phyloP scores from a whole-genome alignment of 2,329 filamentous ascomycete genomes.

The Parascedosporium putredinis region DNA sequence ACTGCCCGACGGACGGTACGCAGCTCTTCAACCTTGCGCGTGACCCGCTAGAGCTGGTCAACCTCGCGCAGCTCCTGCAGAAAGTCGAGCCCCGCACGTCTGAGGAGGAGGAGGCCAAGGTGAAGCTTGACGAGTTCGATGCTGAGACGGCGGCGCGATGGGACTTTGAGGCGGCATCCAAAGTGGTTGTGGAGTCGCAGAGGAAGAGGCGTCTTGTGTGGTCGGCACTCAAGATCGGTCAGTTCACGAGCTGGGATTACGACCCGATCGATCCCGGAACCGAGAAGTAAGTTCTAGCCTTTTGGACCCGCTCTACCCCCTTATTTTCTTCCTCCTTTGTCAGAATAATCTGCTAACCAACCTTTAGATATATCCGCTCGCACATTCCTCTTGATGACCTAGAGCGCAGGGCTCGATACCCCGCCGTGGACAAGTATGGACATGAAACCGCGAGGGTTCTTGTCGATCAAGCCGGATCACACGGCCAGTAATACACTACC shows the following conservation, averaged over 20 bases:
- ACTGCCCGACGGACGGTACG: conserved; percentile 70
- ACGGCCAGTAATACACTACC: conserved; percentile 32
- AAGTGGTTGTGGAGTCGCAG: conserved; percentile 66
- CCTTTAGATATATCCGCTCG: conserved; percentile 70
- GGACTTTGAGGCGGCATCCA: conserved; percentile 70
- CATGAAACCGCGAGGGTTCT: conserved; percentile 33
- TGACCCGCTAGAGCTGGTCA: conserved; percentile 69
- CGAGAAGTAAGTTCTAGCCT: conserved; percentile 51
- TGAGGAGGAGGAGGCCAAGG: conserved; percentile 35
- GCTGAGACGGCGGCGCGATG: conserved; percentile 65
- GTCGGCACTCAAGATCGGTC: conserved; percentile 65
- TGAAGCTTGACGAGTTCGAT: conserved; percentile 55
- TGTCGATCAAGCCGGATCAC: conserved; percentile 32
- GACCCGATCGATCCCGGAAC: conserved; percentile 62
- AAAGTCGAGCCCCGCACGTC: conserved; percentile 18
- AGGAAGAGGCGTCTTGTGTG: conserved; percentile 70
- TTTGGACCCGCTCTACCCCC: not conserved
- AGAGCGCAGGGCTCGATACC: conserved; percentile 65
- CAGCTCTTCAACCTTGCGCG: conserved; percentile 71
- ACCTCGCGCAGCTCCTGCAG: conserved; percentile 46
- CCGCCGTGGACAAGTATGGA: conserved; percentile 48
- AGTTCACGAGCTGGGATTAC: conserved; percentile 77
- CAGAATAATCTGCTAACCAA: conserved; percentile 17
- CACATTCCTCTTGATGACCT: conserved; percentile 72
- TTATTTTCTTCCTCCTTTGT: not conserved